Evolutionary conservation across 768 basidiomycete genomes (phyloP).

Genomic region (Phlebiopsis flavidoalba): DNA sequence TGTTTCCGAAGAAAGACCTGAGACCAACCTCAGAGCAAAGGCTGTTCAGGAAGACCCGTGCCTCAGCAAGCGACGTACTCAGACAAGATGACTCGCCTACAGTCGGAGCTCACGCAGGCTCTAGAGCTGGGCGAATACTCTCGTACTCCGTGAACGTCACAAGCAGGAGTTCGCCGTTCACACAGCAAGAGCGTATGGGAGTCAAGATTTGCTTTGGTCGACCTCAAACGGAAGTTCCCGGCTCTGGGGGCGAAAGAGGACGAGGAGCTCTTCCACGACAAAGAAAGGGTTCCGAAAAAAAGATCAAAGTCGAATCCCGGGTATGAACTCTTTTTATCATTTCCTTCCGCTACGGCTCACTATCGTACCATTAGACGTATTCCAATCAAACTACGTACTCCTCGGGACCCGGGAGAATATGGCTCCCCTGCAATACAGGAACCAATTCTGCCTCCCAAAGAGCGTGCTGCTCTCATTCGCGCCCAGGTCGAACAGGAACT

Average conservation of each 20-base stretch:
- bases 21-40: too few species aligned
- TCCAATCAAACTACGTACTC: slow-evolving; percentile 49
- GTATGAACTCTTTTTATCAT: slow-evolving; percentile 7
- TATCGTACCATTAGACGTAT: slow-evolving; percentile 31
- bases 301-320: slow-evolving; percentile 36
- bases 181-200: slow-evolving; percentile 72
- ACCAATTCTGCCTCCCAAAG: slow-evolving; percentile 54
- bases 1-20: slow-evolving; percentile 95
- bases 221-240: slow-evolving; percentile 76
- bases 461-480: slow-evolving; percentile 56
- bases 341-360: background rate
- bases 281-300: slow-evolving; percentile 63
- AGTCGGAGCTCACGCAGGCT: slow-evolving; percentile 67
- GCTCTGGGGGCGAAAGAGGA: slow-evolving; percentile 56
- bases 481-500: slow-evolving; percentile 60
- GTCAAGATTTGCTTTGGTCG: slow-evolving; percentile 65
- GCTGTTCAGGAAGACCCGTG: slow-evolving; percentile 90
- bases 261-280: slow-evolving; percentile 70
- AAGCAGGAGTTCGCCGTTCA: slow-evolving; percentile 13
- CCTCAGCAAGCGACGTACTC: slow-evolving; percentile 85
- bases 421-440: slow-evolving; percentile 41
- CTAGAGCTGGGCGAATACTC: slow-evolving; percentile 69
- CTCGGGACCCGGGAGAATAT: slow-evolving; percentile 34
- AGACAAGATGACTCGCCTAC: slow-evolving; percentile 81
- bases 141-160: too few species aligned